Evolutionary conservation across 2,329 filamentous ascomycete species (phyloP), one percentile per base, ranked within the genome.

Genomic region (Epichloe festucae): DNA sequence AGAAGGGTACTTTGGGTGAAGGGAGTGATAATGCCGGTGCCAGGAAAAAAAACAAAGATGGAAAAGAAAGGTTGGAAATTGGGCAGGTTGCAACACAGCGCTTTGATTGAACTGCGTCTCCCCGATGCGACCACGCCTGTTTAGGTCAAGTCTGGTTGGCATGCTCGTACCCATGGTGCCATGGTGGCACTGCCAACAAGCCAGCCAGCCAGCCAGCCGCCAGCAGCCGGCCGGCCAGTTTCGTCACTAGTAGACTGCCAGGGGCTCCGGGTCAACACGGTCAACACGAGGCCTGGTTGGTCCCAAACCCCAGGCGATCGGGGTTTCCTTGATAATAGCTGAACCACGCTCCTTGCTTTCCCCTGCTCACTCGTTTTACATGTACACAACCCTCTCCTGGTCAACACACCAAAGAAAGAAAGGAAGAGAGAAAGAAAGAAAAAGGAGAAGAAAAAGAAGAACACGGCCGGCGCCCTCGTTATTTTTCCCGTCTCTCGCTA

Each of bases 401-500:
- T 51, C 44, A 46, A 46, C 41, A 10, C 3, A 10, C 34, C 31
- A 1, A 50, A 23, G 31, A 23, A 45, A 51, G 42, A 44, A 49
- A 36, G 19, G 43, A 38, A 41, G 10, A 19, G 11, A 41, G 17
- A 19, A 23, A 6, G 42, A 44, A 49, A 43, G 15, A 27, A 38
- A 41, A 4, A 40, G 3, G 11, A 8, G n/a, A 42, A 12, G 21
- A 19, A 36, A 34, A 46, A 23, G n/a, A 35, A 34, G 43, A 46
- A 27, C 17, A 12, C 6, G 31, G 27, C 43, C 27, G 27, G 27
- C 15, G 14, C 19, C 19, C 35, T 44, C 53, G 21, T 45, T 46
- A 23, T 34, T 46, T 65, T 57, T 31, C 52, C 43, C 48, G 19
- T 56, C 58, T 46, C 56, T 62, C 53, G 56, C 56, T 54, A 38